These are phyloP conservation scores for Stagonosporopsis rhizophila DNA, from an alignment of 2,329 filamentous ascomycete genomes.

Conservation along the genomic window DNA sequence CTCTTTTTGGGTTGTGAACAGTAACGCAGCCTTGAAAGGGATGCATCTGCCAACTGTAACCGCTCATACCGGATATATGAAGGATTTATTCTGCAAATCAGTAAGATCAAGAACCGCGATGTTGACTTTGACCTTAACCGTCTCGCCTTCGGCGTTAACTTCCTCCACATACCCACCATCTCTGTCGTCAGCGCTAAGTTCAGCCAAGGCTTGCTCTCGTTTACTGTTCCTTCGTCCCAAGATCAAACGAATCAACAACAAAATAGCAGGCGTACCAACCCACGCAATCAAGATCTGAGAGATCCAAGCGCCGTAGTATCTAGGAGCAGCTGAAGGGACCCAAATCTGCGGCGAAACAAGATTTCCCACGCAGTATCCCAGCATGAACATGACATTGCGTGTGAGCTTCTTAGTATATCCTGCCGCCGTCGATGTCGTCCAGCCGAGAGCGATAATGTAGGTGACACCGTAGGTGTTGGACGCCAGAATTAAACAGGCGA, in stretches of 20 bases:
- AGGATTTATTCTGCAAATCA: slow-evolving; percentile 6
- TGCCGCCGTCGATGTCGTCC: slow-evolving; percentile 4
- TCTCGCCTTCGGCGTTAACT: neutral
- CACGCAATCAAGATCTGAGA: slow-evolving; percentile 2
- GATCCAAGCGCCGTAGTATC: slow-evolving; percentile 2
- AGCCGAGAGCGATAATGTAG: neutral
- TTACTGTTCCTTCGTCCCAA: neutral
- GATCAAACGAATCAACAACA: neutral
- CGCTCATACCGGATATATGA: neutral
- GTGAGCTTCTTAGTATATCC: slow-evolving; percentile 5
- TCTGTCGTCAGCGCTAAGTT: neutral
- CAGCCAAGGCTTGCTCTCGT: neutral
- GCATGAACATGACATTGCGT: slow-evolving; percentile 4
- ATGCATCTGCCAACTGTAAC: no score
- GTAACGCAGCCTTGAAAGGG: no score
- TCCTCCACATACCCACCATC: neutral
- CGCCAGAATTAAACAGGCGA: neutral
- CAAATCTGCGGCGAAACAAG: slow-evolving; percentile 5
- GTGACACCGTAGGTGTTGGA: neutral
- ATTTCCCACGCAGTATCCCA: slow-evolving; percentile 3
- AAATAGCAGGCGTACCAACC: neutral
- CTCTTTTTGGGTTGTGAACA: no score
- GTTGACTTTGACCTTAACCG: neutral
- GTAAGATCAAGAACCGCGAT: slow-evolving; percentile 1
- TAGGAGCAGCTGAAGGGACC: neutral